Base-by-base conservation (phyloP, 1,284 basidiomycete species). In the Ganoderma sinense region DNA sequence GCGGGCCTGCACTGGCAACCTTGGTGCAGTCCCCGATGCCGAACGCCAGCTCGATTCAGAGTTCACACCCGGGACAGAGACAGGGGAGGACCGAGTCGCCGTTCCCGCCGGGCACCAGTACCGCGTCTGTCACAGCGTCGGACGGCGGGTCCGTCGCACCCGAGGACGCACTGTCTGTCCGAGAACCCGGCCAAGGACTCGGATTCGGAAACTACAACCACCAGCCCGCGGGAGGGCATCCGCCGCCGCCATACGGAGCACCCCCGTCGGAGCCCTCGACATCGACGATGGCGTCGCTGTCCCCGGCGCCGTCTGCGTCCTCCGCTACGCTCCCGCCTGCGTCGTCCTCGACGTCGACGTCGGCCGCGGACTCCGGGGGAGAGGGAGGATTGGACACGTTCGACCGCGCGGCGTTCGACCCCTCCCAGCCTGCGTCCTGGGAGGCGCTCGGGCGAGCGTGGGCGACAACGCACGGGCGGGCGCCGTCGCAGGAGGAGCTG, bases 391-490 rank as follows among this genome's bases (percentile, higher is more conserved):
- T 94, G 77, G 88, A 92, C 69, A 82, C 82, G 71, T 93, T 94
- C 85, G 86, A 93, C 82, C 82, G 88, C 73, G 75, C 85, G 70
- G 84, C 85, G 51, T 95, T 94, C 86, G 87, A 94, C 83, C 89
- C 88, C 68, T 89, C 90, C 13, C 84, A 86, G 59, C 85, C 93
- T 61, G 79, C 86, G 66, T 89, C 91, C 78, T 95, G 93, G 93
- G 88, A 90, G 82, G 86, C 86, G 68, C 85, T 94, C 65, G 92
- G 91, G 75, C 87, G 88, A 76, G 88, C 91, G 83, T 94, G 92
- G 91, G 81, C 85, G 75, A 83, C 84, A 66, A 90, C 91, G 68
- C 81, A 92, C 79, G 91, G 91, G 48, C 85, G 86, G 75, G 62
- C 84, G 74, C 93, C 93, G 36, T 86, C 91, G 69, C 88, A 90